Evolutionary conservation across 371 early-diverging fungal genomes (phyloP).

Genomic region (Syncephalastrum contaminatum): DNA sequence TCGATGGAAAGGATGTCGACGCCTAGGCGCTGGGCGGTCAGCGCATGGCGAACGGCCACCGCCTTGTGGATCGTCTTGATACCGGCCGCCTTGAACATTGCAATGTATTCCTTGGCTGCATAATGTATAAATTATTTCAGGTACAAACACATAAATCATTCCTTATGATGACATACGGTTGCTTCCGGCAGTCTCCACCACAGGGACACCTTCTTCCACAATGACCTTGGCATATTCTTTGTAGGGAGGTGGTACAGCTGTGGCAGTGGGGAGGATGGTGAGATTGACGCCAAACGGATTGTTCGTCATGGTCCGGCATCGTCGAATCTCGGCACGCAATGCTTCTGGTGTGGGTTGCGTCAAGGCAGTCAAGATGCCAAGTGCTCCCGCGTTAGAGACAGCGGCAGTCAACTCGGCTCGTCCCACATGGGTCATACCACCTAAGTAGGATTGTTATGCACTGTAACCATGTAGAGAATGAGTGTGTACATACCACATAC

Average conservation of each 20-base stretch:
- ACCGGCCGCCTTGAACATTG: constrained; percentile 72
- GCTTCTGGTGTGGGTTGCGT: constrained; percentile 85
- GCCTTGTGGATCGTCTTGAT: constrained; percentile 77
- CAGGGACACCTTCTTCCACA: constrained; percentile 74
- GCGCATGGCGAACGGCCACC: constrained; percentile 73
- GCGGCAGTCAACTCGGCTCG: constrained; percentile 78
- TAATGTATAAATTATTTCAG: not conserved
- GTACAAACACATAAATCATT: too few species aligned
- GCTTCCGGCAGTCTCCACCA: constrained; percentile 73
- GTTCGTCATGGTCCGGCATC: constrained; percentile 71
- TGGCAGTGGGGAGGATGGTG: constrained; percentile 62
- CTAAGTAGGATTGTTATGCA: not conserved
- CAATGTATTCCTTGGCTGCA: constrained; percentile 66
- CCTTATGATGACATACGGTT: constrained; percentile 45
- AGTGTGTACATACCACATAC: constrained; percentile 31
- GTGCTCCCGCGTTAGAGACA: constrained; percentile 97
- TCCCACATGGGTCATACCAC: constrained; percentile 50
- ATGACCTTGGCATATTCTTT: constrained; percentile 73
- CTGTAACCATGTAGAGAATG: too few species aligned
- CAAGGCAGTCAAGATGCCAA: constrained; percentile 90
- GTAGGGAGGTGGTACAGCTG: constrained; percentile 69
- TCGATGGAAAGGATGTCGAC: constrained; percentile 73
- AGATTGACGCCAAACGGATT: constrained; percentile 84
- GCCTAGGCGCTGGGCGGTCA: constrained; percentile 63
- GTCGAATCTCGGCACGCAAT: constrained; percentile 68